Evolutionary conservation across 2,329 filamentous ascomycete species (phyloP).

Genomic region (Periconia macrospinosa): DNA sequence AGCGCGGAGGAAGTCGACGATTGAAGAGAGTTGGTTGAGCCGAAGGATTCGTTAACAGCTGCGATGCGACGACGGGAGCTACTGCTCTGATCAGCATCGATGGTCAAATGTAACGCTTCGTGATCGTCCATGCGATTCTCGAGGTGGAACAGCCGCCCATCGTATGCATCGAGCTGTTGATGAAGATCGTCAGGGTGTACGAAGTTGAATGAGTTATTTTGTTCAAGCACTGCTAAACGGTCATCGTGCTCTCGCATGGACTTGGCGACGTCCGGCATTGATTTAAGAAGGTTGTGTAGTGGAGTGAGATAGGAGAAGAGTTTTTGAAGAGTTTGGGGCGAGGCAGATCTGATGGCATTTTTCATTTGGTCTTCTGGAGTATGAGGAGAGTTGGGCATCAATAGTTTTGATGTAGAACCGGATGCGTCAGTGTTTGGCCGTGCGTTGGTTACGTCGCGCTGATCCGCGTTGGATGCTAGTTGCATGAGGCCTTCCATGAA

Average conservation of each 20-base stretch:
- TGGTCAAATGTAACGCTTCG: constrained; percentile 36
- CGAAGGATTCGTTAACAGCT: constrained; percentile 43
- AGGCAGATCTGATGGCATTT: constrained; percentile 30
- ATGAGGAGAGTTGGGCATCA: constrained; percentile 25
- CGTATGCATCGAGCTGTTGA: constrained; percentile 67
- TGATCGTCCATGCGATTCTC: constrained; percentile 57
- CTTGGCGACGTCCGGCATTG: constrained; percentile 45
- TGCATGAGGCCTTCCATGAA: constrained; percentile 33
- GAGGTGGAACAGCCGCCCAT: constrained; percentile 69
- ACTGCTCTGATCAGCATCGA: constrained; percentile 33
- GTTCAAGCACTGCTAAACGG: constrained; percentile 71
- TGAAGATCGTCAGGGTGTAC: constrained; percentile 69
- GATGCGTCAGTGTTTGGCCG: constrained; percentile 20
- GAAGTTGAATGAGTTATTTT: constrained; percentile 67
- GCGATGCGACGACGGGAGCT: constrained; percentile 30
- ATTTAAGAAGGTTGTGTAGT: constrained; percentile 40
- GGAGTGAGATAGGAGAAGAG: constrained; percentile 39
- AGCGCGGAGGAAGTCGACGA: constrained; percentile 44
- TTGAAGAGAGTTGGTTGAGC: constrained; percentile 40
- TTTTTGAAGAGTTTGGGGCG: constrained; percentile 36
- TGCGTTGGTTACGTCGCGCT: constrained; percentile 13
- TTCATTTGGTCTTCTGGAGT: constrained; percentile 35
- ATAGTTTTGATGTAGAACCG: constrained; percentile 21
- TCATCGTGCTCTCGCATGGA: constrained; percentile 64
- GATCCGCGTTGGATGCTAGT: constrained; percentile 26